A percentile compares a stretch with the other conserved stretches of the same genome.
phyloP scores from a whole-genome alignment of 805 yeast genomes.

The Diddensiella caesifluorescens region DNA sequence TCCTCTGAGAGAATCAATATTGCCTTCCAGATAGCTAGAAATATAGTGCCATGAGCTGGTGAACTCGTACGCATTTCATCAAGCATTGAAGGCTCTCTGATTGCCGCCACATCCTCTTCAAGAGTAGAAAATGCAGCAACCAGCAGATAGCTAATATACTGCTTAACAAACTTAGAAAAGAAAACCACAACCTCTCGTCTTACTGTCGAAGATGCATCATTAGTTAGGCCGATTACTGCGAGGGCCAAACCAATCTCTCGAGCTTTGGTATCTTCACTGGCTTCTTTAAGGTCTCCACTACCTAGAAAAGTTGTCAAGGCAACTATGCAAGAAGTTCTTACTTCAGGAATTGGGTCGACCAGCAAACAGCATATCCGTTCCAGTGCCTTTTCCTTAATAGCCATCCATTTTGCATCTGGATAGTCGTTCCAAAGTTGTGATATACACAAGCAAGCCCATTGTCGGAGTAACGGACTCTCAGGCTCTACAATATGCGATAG shows the following conservation, averaged over 20 bases:
- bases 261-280: conserved; percentile 9
- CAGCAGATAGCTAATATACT: conserved; percentile 66
- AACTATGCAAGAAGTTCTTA: conserved; percentile 73
- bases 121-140: conserved; percentile 83
- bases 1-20: conserved; percentile 76
- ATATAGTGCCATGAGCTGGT: conserved; percentile 83
- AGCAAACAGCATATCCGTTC: conserved; percentile 48
- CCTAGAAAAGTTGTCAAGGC: conserved; percentile 68
- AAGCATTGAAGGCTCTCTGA: conserved; percentile 49
- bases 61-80: conserved; percentile 59
- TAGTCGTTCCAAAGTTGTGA: conserved; percentile 71
- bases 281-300: conserved; percentile 20
- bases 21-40: conserved; percentile 83
- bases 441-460: conserved; percentile 82
- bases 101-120: conserved; percentile 66
- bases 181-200: conserved; percentile 78
- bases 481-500: conserved; percentile 60
- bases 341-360: conserved; percentile 92
- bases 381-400: conserved; percentile 58
- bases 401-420: conserved; percentile 68
- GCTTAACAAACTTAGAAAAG: conserved; percentile 65
- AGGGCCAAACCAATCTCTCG: conserved; percentile 66
- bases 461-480: conserved; percentile 81
- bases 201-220: conserved; percentile 87
- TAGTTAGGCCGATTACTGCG: conserved; percentile 58